Evolutionary conservation across 139 green algal species (phyloP), one percentile per base, ranked within the genome.

Genomic region (Tetradesmus obliquus): DNA sequence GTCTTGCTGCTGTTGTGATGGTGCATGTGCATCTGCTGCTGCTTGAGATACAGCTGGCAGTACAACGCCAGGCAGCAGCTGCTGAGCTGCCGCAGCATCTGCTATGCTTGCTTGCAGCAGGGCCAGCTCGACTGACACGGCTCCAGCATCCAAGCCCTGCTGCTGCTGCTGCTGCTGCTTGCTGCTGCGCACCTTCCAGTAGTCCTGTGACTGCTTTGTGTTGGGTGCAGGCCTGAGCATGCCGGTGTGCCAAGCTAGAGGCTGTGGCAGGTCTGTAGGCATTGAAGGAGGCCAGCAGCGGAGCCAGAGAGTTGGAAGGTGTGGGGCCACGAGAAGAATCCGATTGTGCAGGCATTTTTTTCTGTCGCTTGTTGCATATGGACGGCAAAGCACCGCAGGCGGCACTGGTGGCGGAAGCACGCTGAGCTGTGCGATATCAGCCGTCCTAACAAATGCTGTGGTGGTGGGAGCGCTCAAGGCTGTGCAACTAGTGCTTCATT

Each of bases 181-280:
- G 20, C 74, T 19, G 51, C 55, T 69, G 51, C 53, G 53, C 55
- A 91, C 79, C 53, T 90, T 90, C 4, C 84, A 91, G 19, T 95
- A 93, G 62, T 97, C 92, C 2, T 89, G 76, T 1, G 92, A 93
- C 93, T 97, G 94, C 82, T 96, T 96, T 24, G 58, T 55, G 76
- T 87, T 90, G 17, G 83, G 57, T 0, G 95, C 92, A 2, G 95
- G 91, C 20, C 94, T 82, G 55, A 97, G 86, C 84, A 97, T 91
- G 53, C 94, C 94, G 4, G 85, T 80, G 19, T 88, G 88, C 94
- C 96, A 97, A 3, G 86, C 86, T 71, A 97, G 92, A 0, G 45
- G 53, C 17, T 54, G 3, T 8, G 55, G 12, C 1, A 13, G 32
- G 22, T 45, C 89, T 89, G 79, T 69, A 66, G 24, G 10, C 9